Base-by-base conservation (phyloP, 192 early-diverging fungal genomes). In the Lobulomyces angularis region DNA sequence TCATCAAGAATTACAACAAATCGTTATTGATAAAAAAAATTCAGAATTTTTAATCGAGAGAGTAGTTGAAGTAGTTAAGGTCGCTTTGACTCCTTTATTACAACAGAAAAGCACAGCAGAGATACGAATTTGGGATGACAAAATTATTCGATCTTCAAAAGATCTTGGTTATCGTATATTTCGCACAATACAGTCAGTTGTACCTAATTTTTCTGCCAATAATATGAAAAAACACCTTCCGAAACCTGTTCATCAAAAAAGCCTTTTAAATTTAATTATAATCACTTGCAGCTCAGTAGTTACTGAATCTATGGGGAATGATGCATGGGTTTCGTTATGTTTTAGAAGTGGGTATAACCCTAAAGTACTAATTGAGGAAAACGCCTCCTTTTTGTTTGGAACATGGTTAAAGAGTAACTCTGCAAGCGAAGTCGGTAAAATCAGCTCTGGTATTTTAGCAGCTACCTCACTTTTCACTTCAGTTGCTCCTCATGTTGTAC, bases 261-360 rank as follows among this genome's bases (percentile, higher is more conserved):
- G 33, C 39, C 61, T 82, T 2, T 57, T 74, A 36, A 51, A 71
- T 0, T 48, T 79, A 38, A 32, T 53, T 1, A 62, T 73, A 11
- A 27, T 81, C 28, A 76, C 80, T 3, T 56, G 48, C 26, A 63
- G 64, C 30, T 56, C 64, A 3, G 37, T 42, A 4, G 33, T 74
- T 7, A 46, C 44, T 4, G 50, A 45, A 3, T 62, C 65, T 17
- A 64, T 67, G 8, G 69, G 78, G 31, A 64, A 68, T 31, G 84
- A 90, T 40, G 61, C 81, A 41, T 95, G 91, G 91, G 79, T 95
- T 42, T 59, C 75, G 8, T 67, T 93, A 23, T 72, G 82, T 44
- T 87, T 83, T 61, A 69, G 81, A 9, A 63, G 79, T 9, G 59
- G 68, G 14, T 70, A 84, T 45, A 56, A 58, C 9, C 82, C 82